A percentile compares a stretch with the other conserved stretches of the same genome.
Conservation (phyloP, 768 basidiomycete genomes). For the Suillus subluteus region DNA sequence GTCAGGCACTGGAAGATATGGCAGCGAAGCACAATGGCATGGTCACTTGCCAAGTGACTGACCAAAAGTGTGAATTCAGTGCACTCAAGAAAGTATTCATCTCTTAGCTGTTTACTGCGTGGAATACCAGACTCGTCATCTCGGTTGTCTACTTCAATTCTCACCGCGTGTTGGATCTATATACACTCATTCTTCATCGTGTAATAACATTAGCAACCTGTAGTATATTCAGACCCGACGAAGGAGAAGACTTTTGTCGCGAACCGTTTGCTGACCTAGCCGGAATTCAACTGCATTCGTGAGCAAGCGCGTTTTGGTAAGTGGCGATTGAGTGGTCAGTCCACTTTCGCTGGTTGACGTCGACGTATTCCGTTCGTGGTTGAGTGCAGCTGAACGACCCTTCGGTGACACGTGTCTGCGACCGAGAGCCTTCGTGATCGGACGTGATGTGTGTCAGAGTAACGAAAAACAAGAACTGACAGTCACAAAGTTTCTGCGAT, state of each 20-base stretch:
- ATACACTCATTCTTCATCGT: constrained; percentile 6
- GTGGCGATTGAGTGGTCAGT: background rate
- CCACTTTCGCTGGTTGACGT: background rate
- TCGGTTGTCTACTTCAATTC: background rate
- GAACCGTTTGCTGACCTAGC: background rate
- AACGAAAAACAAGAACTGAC: background rate
- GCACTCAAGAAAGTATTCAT: constrained; percentile 89
- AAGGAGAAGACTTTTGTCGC: background rate
- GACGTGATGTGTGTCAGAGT: background rate
- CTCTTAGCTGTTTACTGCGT: constrained; percentile 49
- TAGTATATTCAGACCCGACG: background rate
- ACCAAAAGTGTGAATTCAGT: constrained; percentile 61
- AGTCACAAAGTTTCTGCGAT: background rate
- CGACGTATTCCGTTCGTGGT: too few relatives aligned
- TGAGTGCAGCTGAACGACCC: background rate
- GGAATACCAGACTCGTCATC: background rate
- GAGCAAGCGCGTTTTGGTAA: background rate
- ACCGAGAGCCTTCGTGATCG: background rate
- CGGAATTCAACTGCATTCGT: background rate
- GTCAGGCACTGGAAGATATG: constrained; percentile 87
- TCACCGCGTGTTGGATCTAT: background rate
- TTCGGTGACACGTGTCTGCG: background rate
- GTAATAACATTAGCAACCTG: constrained; percentile 4
- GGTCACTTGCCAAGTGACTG: constrained; percentile 85
- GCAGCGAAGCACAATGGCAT: constrained; percentile 74